These are phyloP conservation scores for Colletotrichum euphorbiae DNA, from an alignment of 2,329 filamentous ascomycete genomes.

Conservation along the genomic window DNA sequence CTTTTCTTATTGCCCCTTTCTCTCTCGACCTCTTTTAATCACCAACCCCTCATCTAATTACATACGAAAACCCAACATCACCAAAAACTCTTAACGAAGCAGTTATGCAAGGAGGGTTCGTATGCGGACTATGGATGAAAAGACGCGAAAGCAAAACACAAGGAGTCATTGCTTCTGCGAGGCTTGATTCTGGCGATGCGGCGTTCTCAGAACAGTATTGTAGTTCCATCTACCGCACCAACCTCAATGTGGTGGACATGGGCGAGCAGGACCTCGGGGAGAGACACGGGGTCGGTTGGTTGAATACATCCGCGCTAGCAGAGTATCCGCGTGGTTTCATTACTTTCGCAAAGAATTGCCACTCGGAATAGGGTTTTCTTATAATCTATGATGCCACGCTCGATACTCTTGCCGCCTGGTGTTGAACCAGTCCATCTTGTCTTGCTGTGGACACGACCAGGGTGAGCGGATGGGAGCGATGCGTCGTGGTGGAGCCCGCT, in stretches of 20 bases:
- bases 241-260: slow-evolving; percentile 17
- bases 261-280: slow-evolving; percentile 40
- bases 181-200: slow-evolving; percentile 39
- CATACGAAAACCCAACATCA: slow-evolving; percentile 49
- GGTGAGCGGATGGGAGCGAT: slow-evolving; percentile 3
- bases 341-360: slow-evolving; percentile 33
- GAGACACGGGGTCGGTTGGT: slow-evolving; percentile 37
- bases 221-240: slow-evolving; percentile 29
- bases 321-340: slow-evolving; percentile 37
- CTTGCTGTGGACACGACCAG: slow-evolving; percentile 4
- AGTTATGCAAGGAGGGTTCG: slow-evolving; percentile 48
- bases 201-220: slow-evolving; percentile 40
- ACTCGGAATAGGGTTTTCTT: slow-evolving; percentile 44
- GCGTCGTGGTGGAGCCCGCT: slow-evolving; percentile 9
- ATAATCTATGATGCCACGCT: slow-evolving; percentile 45
- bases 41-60: slow-evolving; percentile 40
- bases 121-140: slow-evolving; percentile 48
- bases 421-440: background rate
- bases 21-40: slow-evolving; percentile 41
- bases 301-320: slow-evolving; percentile 32
- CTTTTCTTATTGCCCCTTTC: slow-evolving; percentile 40
- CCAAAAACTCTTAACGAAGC: slow-evolving; percentile 52
- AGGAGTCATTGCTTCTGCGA: slow-evolving; percentile 40
- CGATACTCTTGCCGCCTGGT: slow-evolving; percentile 40
- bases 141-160: slow-evolving; percentile 36